Percentiles rank a stretch among this genome's conserved stretches.
phyloP scores from a whole-genome alignment of 2,329 filamentous ascomycete genomes.

The Exophiala phaeomuriformis region DNA sequence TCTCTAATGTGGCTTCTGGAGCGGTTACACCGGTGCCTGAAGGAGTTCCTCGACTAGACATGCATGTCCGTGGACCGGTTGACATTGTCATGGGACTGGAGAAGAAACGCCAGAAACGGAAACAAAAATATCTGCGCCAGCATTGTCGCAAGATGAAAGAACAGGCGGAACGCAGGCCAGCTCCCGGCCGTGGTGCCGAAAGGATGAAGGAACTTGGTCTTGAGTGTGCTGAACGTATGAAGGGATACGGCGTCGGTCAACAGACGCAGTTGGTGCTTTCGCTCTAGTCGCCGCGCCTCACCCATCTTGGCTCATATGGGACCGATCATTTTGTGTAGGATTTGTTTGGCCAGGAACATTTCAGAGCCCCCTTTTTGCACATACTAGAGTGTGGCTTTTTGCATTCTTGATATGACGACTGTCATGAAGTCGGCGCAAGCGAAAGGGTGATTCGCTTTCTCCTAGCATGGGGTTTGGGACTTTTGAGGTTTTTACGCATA shows the following conservation, averaged over 20 bases:
- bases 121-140: slow-evolving; percentile 86
- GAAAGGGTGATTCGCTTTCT: slow-evolving; percentile 2
- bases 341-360: slow-evolving; percentile 4
- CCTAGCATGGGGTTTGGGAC: slow-evolving; percentile 2
- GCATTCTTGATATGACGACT: slow-evolving; percentile 13
- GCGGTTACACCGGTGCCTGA: slow-evolving; percentile 20
- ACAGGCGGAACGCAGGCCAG: slow-evolving; percentile 58
- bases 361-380: slow-evolving; percentile 5
- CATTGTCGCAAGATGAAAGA: slow-evolving; percentile 74
- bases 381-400: slow-evolving; percentile 1
- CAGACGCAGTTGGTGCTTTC: slow-evolving; percentile 63
- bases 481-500: slow-evolving; percentile 13
- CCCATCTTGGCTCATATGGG: slow-evolving; percentile 11
- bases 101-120: slow-evolving; percentile 83
- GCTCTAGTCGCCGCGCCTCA: slow-evolving; percentile 40
- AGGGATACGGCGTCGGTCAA: slow-evolving; percentile 51
- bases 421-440: slow-evolving; percentile 10
- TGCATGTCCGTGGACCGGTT: slow-evolving; percentile 82
- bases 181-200: slow-evolving; percentile 81
- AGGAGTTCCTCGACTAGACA: slow-evolving; percentile 37
- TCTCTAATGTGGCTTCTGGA: slow-evolving; percentile 23
- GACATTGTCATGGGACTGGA: slow-evolving; percentile 97
- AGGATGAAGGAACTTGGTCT: slow-evolving; percentile 89
- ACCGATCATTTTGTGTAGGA: slow-evolving; percentile 11
- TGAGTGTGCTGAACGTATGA: slow-evolving; percentile 75